Conservation (phyloP, 306 rosid genomes). For the Sesbania bispinosa region DNA sequence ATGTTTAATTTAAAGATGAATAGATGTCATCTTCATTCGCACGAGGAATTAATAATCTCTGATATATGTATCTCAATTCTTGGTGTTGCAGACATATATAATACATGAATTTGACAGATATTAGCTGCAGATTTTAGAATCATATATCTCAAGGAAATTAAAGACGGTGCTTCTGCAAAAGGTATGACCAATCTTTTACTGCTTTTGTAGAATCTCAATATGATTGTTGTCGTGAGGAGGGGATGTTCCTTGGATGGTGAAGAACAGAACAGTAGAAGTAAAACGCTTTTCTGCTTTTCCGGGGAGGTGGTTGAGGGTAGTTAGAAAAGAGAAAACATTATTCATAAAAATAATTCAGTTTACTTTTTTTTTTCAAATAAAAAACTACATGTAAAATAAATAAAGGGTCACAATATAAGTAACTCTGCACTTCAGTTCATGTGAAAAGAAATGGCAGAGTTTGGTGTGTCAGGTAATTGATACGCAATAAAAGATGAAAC, state of each 20-base stretch:
- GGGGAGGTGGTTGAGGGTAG: not conserved
- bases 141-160: not conserved
- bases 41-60: not conserved
- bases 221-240: not conserved
- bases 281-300: not conserved
- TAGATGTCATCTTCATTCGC: too few relatives aligned
- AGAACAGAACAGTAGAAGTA: not conserved
- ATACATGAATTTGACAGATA: not conserved
- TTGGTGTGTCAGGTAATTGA: too few relatives aligned
- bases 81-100: not conserved
- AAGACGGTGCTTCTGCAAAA: not conserved
- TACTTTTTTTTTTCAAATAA: too few relatives aligned
- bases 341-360: too few relatives aligned
- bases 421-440: too few relatives aligned
- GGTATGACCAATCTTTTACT: not conserved
- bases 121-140: not conserved
- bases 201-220: not conserved
- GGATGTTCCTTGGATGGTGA: too few relatives aligned
- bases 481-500: too few relatives aligned
- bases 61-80: not conserved
- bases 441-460: too few relatives aligned
- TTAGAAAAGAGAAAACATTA: too few relatives aligned
- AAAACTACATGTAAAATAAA: too few relatives aligned
- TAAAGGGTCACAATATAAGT: too few relatives aligned
- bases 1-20: too few relatives aligned